Percentiles rank a stretch among this genome's conserved stretches.
These are phyloP conservation scores for Leptographium lundbergii DNA, from an alignment of 2,329 filamentous ascomycete genomes.

Conservation along the genomic window DNA sequence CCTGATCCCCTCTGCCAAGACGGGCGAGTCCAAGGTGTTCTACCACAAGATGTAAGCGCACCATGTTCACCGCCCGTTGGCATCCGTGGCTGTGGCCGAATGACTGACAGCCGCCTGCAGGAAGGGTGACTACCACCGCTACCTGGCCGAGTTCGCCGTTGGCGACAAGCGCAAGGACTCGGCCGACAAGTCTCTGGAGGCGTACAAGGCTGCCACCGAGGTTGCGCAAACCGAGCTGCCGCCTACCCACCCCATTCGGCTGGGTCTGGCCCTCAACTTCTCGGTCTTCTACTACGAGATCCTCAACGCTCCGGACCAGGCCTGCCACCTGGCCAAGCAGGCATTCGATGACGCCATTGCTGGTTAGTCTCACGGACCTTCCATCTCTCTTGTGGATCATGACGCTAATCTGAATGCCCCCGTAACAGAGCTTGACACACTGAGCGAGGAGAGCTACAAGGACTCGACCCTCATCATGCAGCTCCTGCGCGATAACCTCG, in stretches of 20 bases:
- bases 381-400: background rate
- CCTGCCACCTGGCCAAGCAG: slow-evolving; percentile 94
- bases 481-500: slow-evolving; percentile 91
- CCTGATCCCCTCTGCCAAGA: slow-evolving; percentile 87
- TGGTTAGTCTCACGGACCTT: slow-evolving; percentile 22
- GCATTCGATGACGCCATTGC: slow-evolving; percentile 96
- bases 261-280: slow-evolving; percentile 88
- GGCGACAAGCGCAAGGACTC: slow-evolving; percentile 92
- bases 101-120: slow-evolving; percentile 32
- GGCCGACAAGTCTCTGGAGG: slow-evolving; percentile 87
- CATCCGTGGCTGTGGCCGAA: background rate
- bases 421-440: slow-evolving; percentile 74
- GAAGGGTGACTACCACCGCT: slow-evolving; percentile 99
- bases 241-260: slow-evolving; percentile 84
- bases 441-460: slow-evolving; percentile 99
- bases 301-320: slow-evolving; percentile 94
- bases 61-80: background rate
- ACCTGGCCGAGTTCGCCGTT: slow-evolving; percentile 91
- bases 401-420: slow-evolving; percentile 13
- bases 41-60: slow-evolving; percentile 89
- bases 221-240: slow-evolving; percentile 81
- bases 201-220: slow-evolving; percentile 89
- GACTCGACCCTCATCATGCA: slow-evolving; percentile 98
- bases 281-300: slow-evolving; percentile 99
- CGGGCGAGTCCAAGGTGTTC: slow-evolving; percentile 97